Evolutionary conservation across 768 basidiomycete genomes (phyloP), one percentile per base, ranked within the genome.

Genomic region (Suillus brevipes): DNA sequence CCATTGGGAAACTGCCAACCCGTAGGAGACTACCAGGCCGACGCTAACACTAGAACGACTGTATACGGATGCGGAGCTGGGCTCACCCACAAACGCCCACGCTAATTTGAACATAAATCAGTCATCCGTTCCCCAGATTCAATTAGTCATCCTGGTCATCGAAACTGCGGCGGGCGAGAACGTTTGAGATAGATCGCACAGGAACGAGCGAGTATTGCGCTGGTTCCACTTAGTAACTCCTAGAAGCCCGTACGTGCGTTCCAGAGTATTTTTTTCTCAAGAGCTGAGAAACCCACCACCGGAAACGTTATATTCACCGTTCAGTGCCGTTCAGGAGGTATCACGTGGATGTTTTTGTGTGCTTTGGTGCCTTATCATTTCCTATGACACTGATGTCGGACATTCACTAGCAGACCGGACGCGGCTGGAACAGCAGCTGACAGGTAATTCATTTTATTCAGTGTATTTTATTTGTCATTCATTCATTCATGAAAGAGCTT

Each of bases 361-460:
- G 18, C 52, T 28, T 28, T 28, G 18, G 28, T 28, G 28, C 40
- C 40, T 20, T 42, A 40, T 58, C 25, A 40, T 40, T 20, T 20
- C 25, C 9, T 28, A 23, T 6, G 31, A 25, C 23, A 9, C 5
- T 59, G 57, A 42, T 59, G 57, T 42, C 58, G 40, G 58, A 43
- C 18, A 28, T 59, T 59, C 58, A 40, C 37, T 14, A 58, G 38
- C 25, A 40, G 38, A 58, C 57, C 57, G 57, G 57, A 10, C n/a
- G 20, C 20, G 20, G 34, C 20, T 52, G 16, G 14, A 28, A 52
- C 16, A 55, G 16, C 25, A 53, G 50, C 16, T 52, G 50, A 52
- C 28, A 49, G n/a, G 23, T 52, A 18, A 20, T 34, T 10, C 18
- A 31, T 53, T 20, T 2, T 9, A 31, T 18, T 18, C 16, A 20